These are phyloP conservation scores for Cyberlindnera bimundalis DNA, from an alignment of 805 yeast species.

Conservation along the genomic window DNA sequence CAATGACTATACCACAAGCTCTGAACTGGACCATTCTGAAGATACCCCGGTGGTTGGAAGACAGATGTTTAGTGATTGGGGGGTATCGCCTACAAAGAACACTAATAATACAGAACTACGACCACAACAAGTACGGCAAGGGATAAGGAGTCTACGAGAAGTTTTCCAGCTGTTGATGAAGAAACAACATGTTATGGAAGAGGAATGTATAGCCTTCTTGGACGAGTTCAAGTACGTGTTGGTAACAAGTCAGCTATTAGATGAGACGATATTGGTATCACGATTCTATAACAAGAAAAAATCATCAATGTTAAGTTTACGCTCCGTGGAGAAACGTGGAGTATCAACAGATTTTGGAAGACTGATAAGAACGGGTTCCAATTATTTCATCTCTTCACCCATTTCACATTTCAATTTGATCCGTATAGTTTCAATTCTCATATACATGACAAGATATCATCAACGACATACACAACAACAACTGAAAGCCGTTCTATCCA, in stretches of 20 bases:
- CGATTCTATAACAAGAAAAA: slow-evolving; percentile 22
- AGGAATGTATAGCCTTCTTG: slow-evolving; percentile 29
- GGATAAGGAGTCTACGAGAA: background rate
- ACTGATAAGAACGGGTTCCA: background rate
- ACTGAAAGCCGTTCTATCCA: slow-evolving; percentile 1
- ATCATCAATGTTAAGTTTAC: slow-evolving; percentile 7
- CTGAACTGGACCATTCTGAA: slow-evolving; percentile 12
- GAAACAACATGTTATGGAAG: slow-evolving; percentile 9
- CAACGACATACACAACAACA: slow-evolving; percentile 3
- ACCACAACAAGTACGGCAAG: slow-evolving; percentile 4
- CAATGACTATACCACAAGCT: slow-evolving; percentile 13
- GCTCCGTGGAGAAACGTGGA: slow-evolving; percentile 1
- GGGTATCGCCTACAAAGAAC: slow-evolving; percentile 17
- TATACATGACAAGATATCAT: background rate
- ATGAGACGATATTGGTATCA: slow-evolving; percentile 33
- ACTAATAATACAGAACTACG: background rate
- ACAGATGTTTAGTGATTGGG: slow-evolving; percentile 18
- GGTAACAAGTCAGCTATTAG: slow-evolving; percentile 46
- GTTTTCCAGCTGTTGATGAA: slow-evolving; percentile 3
- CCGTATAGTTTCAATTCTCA: background rate
- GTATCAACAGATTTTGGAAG: slow-evolving; percentile 7
- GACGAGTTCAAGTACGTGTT: slow-evolving; percentile 51
- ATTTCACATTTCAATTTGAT: slow-evolving; percentile 1
- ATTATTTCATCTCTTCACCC: slow-evolving; percentile 2
- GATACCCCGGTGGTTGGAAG: slow-evolving; percentile 6